Base-by-base conservation (phyloP, 202 grass and related monocot species). In the Zizania palustris region DNA sequence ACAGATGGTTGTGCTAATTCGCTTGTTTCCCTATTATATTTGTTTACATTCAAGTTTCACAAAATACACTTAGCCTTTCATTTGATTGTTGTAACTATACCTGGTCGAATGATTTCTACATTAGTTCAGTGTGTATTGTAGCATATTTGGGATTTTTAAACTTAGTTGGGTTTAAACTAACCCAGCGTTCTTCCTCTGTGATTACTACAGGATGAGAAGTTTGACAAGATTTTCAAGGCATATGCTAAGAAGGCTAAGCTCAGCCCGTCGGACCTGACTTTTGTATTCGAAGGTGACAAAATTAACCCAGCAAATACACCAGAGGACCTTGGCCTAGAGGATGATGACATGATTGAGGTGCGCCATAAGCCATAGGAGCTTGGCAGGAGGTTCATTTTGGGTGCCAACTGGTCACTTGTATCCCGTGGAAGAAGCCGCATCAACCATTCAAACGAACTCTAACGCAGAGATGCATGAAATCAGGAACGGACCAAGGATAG, bases 331-430 rank as follows among this genome's bases (percentile, higher is more conserved):
- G 91, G 68, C 42, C 64, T 95, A 36, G 96, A 98, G 82, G 79
- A 98, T 11, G 84, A 83, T 38, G 95, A 95, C 53, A 90, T 98
- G 77, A 84, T 98, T 45, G 91, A 98, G 81, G 91, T 92, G 65
- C 45, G 87, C 61, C 51, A 51, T 63, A 99, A 95, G 63, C 78
- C 74, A 35, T 41, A 33, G 50, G 42, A 75, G 41, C 65, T 59
- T 45, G 22, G n/a, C 3, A 37, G 20, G 28, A 12, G 7, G 65
- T 70, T 62, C n/a, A 8, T 71, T 65, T 56, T 76, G 33, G 16
- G 21, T 28, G 53, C 42, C 37, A n/a, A n/a, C n/a, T n/a, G n/a
- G n/a, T n/a, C n/a, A n/a, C n/a, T n/a, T n/a, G n/a, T n/a, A n/a
- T n/a, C n/a, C n/a, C n/a, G n/a, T n/a, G n/a, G n/a, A n/a, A n/a